A percentile compares a stretch with the other conserved stretches of the same genome.
Evolutionary conservation across 768 basidiomycete species (phyloP).

Genomic region (Russula dissimulans): DNA sequence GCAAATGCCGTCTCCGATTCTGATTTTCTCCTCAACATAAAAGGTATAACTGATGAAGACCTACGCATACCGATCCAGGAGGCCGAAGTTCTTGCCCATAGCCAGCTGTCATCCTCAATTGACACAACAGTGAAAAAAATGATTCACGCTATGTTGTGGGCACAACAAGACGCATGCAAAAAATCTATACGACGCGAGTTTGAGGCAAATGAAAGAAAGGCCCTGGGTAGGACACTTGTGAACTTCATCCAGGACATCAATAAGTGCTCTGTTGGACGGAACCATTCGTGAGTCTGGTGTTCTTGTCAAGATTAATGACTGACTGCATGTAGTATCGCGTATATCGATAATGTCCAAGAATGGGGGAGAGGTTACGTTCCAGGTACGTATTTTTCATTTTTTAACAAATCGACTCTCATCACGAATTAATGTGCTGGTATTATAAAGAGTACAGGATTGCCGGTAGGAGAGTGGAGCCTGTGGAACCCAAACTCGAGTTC

Average conservation of each 20-base stretch:
- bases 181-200: background rate
- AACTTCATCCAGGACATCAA: constrained; percentile 6
- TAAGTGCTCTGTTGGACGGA: background rate
- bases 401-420: background rate
- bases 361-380: background rate
- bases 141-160: background rate
- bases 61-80: background rate
- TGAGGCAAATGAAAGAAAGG: background rate
- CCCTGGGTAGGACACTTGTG: background rate
- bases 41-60: background rate
- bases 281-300: background rate
- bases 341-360: background rate
- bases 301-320: background rate
- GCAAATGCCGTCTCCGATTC: background rate
- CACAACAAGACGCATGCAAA: constrained; percentile 4
- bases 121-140: background rate
- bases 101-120: background rate
- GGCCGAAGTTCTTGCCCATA: background rate
- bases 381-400: background rate
- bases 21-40: constrained; percentile 4
- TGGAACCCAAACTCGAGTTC: background rate
- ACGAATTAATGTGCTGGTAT: background rate
- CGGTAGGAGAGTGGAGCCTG: background rate
- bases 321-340: background rate
- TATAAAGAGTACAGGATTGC: background rate